These are phyloP conservation scores for Exophiala sp. DNA, from an alignment of 2,329 filamentous ascomycete genomes.

Conservation along the genomic window DNA sequence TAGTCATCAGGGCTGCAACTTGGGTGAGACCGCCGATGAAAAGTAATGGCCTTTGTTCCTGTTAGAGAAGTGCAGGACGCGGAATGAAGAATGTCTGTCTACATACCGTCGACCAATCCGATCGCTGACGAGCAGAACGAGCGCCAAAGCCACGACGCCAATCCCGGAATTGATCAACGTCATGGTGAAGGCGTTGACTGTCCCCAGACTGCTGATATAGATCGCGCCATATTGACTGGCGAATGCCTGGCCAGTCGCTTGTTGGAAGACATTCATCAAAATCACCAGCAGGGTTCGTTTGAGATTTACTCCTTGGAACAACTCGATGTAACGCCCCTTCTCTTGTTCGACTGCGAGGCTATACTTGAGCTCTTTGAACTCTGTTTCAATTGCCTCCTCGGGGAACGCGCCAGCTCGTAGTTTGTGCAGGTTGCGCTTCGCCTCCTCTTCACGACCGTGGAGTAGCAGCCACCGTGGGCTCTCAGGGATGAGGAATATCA, in stretches of 20 bases:
- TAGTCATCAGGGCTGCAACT: background rate
- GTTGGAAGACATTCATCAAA: constrained; percentile 28
- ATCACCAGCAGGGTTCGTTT: constrained; percentile 28
- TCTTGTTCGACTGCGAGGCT: constrained; percentile 19
- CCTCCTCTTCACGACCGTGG: constrained; percentile 61
- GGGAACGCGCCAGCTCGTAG: constrained; percentile 47
- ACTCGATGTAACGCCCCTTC: constrained; percentile 24
- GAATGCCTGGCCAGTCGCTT: constrained; percentile 28
- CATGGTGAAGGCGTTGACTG: constrained; percentile 27
- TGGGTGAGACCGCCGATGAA: background rate
- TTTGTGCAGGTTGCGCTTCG: constrained; percentile 48
- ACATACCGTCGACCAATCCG: constrained; percentile 4
- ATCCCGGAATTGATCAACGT: constrained; percentile 17
- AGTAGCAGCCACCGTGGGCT: constrained; percentile 55
- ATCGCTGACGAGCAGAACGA: background rate
- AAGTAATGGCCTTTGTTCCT: background rate
- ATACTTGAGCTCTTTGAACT: constrained; percentile 27
- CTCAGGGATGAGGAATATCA: constrained; percentile 55
- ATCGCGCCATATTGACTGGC: constrained; percentile 26
- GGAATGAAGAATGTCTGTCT: background rate
- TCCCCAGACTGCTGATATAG: constrained; percentile 26
- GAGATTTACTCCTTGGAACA: constrained; percentile 25
- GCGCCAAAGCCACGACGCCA: background rate
- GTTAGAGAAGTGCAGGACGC: background rate
- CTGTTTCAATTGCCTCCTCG: constrained; percentile 31